These are phyloP conservation scores for Ascochyta lentis DNA, from an alignment of 2,329 filamentous ascomycete species.

Conservation along the genomic window DNA sequence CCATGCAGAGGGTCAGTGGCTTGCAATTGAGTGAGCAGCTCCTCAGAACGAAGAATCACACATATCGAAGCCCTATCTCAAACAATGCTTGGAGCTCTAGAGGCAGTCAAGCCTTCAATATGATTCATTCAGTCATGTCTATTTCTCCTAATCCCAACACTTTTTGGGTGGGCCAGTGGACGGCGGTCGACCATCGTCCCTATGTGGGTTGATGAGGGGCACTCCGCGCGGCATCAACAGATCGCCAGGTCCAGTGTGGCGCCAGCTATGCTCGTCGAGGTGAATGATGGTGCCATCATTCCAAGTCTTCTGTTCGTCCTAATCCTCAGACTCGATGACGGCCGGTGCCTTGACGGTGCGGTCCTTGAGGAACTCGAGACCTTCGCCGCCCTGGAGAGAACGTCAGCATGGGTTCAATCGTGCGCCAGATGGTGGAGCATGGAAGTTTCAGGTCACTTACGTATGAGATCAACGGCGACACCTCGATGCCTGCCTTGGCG, in stretches of 20 bases:
- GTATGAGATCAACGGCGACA: slow-evolving; percentile 94
- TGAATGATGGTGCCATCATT: slow-evolving; percentile 1
- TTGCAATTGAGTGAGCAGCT: neutral
- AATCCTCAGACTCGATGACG: slow-evolving; percentile 66
- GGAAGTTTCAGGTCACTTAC: slow-evolving; percentile 63
- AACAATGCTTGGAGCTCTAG: neutral
- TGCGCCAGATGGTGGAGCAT: neutral
- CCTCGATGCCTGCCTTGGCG: slow-evolving; percentile 72
- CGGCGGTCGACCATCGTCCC: slow-evolving; percentile 8
- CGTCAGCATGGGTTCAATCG: neutral
- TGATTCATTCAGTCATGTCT: slow-evolving; percentile 16
- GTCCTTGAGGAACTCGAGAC: slow-evolving; percentile 65
- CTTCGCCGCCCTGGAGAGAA: slow-evolving; percentile 63
- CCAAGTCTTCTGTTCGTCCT: slow-evolving; percentile 20
- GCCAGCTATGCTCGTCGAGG: slow-evolving; percentile 11
- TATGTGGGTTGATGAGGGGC: slow-evolving; percentile 7
- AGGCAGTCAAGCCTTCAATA: neutral
- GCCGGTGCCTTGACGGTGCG: slow-evolving; percentile 68
- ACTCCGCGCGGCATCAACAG: slow-evolving; percentile 4
- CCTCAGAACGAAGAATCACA: neutral
- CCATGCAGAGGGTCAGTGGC: slow-evolving; percentile 1
- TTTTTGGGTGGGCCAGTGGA: slow-evolving; percentile 9
- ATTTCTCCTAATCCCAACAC: slow-evolving; percentile 8
- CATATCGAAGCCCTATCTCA: neutral
- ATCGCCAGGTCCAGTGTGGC: slow-evolving; percentile 10